Conservation (phyloP, 495 filamentous ascomycete genomes). For the Hypoxylon lenormandii region DNA sequence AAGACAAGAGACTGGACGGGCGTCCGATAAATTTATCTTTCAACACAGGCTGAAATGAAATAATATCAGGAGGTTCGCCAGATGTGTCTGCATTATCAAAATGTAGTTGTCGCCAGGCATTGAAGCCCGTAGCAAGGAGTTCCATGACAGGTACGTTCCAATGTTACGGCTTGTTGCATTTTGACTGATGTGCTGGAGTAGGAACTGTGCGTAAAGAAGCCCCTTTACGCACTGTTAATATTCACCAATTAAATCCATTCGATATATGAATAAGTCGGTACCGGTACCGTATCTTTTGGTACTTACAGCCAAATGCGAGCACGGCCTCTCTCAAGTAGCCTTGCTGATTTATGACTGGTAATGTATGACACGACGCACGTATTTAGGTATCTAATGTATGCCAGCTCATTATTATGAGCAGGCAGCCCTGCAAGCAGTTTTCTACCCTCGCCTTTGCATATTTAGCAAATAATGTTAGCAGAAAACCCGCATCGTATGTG, state of each 20-base stretch:
- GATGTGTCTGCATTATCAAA: constrained; percentile 42
- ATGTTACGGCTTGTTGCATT: too few species aligned
- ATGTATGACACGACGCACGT: too few species aligned
- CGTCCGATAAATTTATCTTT: constrained; percentile 48
- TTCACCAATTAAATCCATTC: constrained; percentile 22
- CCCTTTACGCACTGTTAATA: constrained; percentile 3
- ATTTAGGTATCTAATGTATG: too few species aligned
- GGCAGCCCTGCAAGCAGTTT: constrained; percentile 19
- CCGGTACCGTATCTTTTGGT: not conserved
- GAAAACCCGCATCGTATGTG: not conserved
- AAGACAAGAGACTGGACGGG: constrained; percentile 50
- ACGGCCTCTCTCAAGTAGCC: too few species aligned
- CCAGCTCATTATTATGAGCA: not conserved
- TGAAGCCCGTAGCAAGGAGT: constrained; percentile 65
- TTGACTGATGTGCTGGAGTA: not conserved
- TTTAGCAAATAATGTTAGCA: constrained; percentile 5
- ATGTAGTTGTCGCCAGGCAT: constrained; percentile 63
- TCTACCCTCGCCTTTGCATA: constrained; percentile 5
- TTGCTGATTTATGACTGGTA: too few species aligned
- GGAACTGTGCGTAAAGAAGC: constrained; percentile 1
- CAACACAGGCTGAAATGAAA: constrained; percentile 55
- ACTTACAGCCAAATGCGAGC: too few species aligned
- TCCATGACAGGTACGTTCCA: constrained; percentile 49
- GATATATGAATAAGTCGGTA: constrained; percentile 28
- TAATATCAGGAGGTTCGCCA: constrained; percentile 56